Evolutionary conservation across 2,329 filamentous ascomycete species (phyloP).

Genomic region (Colletotrichum destructivum): DNA sequence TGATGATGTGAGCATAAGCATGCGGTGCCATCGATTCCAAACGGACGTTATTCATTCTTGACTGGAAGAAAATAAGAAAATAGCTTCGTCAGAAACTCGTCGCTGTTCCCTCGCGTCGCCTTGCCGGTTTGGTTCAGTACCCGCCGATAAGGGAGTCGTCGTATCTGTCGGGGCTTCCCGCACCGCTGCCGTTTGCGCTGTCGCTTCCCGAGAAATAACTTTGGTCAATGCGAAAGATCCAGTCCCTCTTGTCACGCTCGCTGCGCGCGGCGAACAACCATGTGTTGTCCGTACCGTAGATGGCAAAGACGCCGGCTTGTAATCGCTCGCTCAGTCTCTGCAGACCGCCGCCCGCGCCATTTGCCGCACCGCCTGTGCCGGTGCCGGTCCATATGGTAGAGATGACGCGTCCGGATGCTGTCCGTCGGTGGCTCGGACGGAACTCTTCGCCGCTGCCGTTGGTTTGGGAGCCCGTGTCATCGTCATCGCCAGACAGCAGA

Average conservation of each 20-base stretch:
- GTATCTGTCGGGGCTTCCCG: conserved; percentile 53
- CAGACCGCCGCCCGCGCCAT: conserved; percentile 56
- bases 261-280: conserved; percentile 93
- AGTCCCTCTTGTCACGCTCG: conserved; percentile 94
- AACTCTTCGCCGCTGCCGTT: conserved; percentile 55
- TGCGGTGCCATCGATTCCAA: conserved; percentile 19
- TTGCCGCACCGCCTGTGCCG: conserved; percentile 52
- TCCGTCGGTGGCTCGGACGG: conserved; percentile 64
- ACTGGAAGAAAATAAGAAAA: conserved; percentile 18
- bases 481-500: conserved; percentile 72
- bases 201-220: conserved; percentile 70
- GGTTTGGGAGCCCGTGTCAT: conserved; percentile 49
- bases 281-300: conserved; percentile 95
- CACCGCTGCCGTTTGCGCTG: conserved; percentile 57
- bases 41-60: conserved; percentile 21
- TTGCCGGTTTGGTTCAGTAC: conserved; percentile 15
- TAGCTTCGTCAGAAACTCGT: conserved; percentile 19
- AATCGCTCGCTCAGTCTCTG: conserved; percentile 70
- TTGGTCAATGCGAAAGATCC: conserved; percentile 96
- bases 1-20: conserved; percentile 19
- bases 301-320: conserved; percentile 86
- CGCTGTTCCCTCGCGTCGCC: background rate
- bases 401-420: conserved; percentile 66
- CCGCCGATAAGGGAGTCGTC: conserved; percentile 40
- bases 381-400: conserved; percentile 70